Conservation (phyloP, 371 early-diverging fungal genomes). For the Amoeboaphelidium occidentale region DNA sequence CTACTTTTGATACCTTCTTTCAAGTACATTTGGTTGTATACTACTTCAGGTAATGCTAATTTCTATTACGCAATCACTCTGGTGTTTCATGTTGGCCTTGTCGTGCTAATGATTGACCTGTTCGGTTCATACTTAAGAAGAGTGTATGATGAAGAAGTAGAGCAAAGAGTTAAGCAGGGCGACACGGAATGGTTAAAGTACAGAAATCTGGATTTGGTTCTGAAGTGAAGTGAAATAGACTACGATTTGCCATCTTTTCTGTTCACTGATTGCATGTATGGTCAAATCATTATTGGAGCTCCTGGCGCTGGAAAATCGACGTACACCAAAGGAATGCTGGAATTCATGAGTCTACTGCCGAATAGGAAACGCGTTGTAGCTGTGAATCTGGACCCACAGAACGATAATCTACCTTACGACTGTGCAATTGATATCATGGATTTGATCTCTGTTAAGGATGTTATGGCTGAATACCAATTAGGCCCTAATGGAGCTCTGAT, state of each 20-base stretch:
- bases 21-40: constrained; percentile 79
- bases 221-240: too few relatives aligned
- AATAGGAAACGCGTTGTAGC: not conserved
- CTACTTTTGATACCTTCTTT: constrained; percentile 61
- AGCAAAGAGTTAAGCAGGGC: too few relatives aligned
- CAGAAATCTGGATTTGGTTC: too few relatives aligned
- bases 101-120: constrained; percentile 49
- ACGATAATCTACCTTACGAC: not conserved
- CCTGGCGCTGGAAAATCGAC: too few relatives aligned
- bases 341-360: too few relatives aligned
- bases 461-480: constrained; percentile 86
- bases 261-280: too few relatives aligned
- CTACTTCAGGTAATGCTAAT: constrained; percentile 85
- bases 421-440: constrained; percentile 48
- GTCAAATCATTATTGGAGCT: too few relatives aligned
- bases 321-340: too few relatives aligned
- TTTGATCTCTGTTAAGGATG: constrained; percentile 84
- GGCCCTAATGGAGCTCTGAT: constrained; percentile 98
- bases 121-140: constrained; percentile 41
- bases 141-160: constrained; percentile 46
- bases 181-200: too few relatives aligned
- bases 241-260: too few relatives aligned
- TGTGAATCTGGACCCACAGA: constrained; percentile 18
- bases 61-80: constrained; percentile 89
- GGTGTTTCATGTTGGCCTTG: constrained; percentile 48